phyloP scores from a whole-genome alignment of 371 early-diverging fungal species.

The Mucor velutinosus region DNA sequence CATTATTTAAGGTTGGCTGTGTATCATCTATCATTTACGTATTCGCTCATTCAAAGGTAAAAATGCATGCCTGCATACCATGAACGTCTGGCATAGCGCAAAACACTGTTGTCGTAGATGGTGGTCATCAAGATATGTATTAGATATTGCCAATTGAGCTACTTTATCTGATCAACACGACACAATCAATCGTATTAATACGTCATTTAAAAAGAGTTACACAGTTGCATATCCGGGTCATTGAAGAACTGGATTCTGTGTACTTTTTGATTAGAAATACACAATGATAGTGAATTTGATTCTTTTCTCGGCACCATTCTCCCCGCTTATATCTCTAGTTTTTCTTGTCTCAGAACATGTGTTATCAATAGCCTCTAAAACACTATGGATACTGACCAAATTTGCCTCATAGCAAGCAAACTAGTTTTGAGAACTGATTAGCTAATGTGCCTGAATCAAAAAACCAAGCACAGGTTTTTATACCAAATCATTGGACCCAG shows the following conservation, averaged over 20 bases:
- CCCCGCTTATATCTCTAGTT: too few relatives aligned
- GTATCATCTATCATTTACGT: background rate
- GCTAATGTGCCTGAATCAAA: too few relatives aligned
- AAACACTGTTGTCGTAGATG: background rate
- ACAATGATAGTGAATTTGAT: too few relatives aligned
- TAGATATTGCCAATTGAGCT: background rate
- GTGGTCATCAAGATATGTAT: background rate
- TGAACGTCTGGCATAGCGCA: background rate
- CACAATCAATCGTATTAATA: background rate
- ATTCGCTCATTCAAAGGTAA: background rate
- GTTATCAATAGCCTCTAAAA: too few relatives aligned
- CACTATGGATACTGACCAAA: too few relatives aligned
- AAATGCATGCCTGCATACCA: background rate
- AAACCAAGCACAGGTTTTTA: too few relatives aligned
- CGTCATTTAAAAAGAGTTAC: background rate
- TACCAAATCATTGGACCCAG: too few relatives aligned
- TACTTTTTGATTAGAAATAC: background rate
- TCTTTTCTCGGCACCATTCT: too few relatives aligned
- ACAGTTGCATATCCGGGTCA: background rate
- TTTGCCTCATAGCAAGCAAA: too few relatives aligned
- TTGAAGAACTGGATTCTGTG: background rate
- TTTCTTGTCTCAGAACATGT: too few relatives aligned
- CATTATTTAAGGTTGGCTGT: background rate
- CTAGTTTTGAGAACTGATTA: too few relatives aligned
- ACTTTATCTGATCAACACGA: background rate